A percentile compares a stretch with the other conserved stretches of the same genome.
Conservation (phyloP, 495 filamentous ascomycete genomes). For the Cladorrhinum samala region DNA sequence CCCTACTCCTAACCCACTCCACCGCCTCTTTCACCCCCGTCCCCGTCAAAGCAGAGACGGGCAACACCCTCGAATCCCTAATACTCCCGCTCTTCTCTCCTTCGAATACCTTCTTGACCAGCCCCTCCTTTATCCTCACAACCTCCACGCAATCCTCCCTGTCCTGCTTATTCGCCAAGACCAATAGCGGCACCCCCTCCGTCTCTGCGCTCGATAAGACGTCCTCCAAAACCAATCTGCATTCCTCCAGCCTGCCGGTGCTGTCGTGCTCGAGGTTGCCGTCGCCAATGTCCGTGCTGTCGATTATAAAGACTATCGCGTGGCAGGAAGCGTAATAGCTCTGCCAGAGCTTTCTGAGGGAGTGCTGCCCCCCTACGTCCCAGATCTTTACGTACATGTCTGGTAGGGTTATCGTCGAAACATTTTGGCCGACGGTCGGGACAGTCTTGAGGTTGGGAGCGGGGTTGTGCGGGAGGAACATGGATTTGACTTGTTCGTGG, state of each 20-base stretch:
- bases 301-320: constrained; percentile 95
- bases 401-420: constrained; percentile 76
- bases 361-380: constrained; percentile 93
- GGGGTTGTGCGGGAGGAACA: constrained; percentile 64
- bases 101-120: constrained; percentile 90
- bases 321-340: constrained; percentile 90
- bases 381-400: constrained; percentile 97
- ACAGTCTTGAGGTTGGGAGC: constrained; percentile 66
- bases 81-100: constrained; percentile 80
- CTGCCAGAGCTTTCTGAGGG: constrained; percentile 87
- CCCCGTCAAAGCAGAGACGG: constrained; percentile 84
- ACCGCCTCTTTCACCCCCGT: constrained; percentile 90
- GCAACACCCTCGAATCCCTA: constrained; percentile 83
- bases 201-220: constrained; percentile 81
- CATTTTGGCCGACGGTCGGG: constrained; percentile 96
- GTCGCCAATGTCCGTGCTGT: constrained; percentile 85
- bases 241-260: constrained; percentile 72
- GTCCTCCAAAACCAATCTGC: constrained; percentile 78
- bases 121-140: constrained; percentile 90
- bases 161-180: constrained; percentile 97
- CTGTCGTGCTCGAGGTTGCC: constrained; percentile 55
- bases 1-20: constrained; percentile 85
- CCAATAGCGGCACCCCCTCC: constrained; percentile 82
- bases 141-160: constrained; percentile 96
- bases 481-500: constrained; percentile 87